These are phyloP conservation scores for Usnea hakonensis DNA, from an alignment of 495 filamentous ascomycete species.

Conservation along the genomic window DNA sequence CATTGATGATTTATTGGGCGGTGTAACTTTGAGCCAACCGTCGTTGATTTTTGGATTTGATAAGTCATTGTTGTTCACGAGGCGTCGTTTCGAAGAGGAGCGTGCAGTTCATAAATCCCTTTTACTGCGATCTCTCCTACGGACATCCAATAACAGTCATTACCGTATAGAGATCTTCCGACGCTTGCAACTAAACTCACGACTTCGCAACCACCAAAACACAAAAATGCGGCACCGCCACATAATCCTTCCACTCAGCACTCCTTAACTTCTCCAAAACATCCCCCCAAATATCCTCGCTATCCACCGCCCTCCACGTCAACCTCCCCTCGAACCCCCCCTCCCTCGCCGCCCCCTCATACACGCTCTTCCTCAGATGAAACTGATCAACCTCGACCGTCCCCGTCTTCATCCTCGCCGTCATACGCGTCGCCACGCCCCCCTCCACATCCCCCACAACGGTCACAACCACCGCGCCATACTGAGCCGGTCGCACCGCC, in stretches of 20 bases:
- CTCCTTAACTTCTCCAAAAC: background rate
- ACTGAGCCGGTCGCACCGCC: background rate
- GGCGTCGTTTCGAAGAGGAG: no score
- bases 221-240: background rate
- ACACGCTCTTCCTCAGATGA: constrained; percentile 16
- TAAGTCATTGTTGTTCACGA: no score
- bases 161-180: no score
- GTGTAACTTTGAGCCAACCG: no score
- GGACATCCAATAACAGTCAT: no score
- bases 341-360: constrained; percentile 18
- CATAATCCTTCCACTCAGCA: background rate
- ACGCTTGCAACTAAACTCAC: no score
- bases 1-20: no score
- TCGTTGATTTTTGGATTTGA: no score
- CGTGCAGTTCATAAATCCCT: no score
- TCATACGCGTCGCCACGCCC: constrained; percentile 1
- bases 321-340: constrained; percentile 14
- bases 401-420: background rate
- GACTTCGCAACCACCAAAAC: constrained; percentile 3
- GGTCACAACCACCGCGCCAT: background rate
- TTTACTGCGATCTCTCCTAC: no score
- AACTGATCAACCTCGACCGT: constrained; percentile 10
- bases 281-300: constrained; percentile 12
- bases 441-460: constrained; percentile 16
- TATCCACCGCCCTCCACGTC: constrained; percentile 8